phyloP scores from a whole-genome alignment of 2,329 filamentous ascomycete species.

The Chlorencoelia australis region DNA sequence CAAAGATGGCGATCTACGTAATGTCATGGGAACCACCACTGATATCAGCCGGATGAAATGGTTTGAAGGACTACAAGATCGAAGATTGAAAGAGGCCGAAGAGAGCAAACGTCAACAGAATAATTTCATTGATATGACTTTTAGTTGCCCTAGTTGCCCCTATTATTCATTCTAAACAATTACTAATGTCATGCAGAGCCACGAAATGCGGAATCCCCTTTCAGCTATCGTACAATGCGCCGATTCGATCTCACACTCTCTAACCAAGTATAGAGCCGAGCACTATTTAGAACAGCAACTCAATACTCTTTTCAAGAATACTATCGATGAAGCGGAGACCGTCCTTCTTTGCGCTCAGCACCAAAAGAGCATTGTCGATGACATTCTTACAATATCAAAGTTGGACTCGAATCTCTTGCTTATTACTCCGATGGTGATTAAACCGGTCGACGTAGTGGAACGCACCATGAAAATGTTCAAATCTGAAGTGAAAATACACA shows the following conservation, averaged over 20 bases:
- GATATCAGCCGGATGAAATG: slow-evolving; percentile 78
- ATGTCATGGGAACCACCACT: slow-evolving; percentile 71
- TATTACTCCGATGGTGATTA: slow-evolving; percentile 59
- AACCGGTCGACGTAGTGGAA: slow-evolving; percentile 56
- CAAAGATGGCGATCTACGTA: slow-evolving; percentile 53
- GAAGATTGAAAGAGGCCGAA: slow-evolving; percentile 42
- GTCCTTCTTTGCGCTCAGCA: slow-evolving; percentile 59
- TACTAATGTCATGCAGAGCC: too few species aligned
- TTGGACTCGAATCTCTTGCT: slow-evolving; percentile 62
- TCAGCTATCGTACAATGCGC: slow-evolving; percentile 54
- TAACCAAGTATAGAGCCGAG: slow-evolving; percentile 28
- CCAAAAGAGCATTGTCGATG: slow-evolving; percentile 60
- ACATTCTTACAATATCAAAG: slow-evolving; percentile 54
- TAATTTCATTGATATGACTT: slow-evolving; percentile 73
- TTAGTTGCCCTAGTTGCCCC: slow-evolving; percentile 26
- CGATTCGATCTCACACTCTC: slow-evolving; percentile 47
- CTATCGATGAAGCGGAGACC: slow-evolving; percentile 71
- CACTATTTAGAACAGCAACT: slow-evolving; percentile 26
- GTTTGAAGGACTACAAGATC: slow-evolving; percentile 27
- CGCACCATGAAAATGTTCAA: slow-evolving; percentile 69
- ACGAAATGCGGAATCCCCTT: slow-evolving; percentile 62
- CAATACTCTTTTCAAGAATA: slow-evolving; percentile 42
- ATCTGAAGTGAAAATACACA: slow-evolving; percentile 58
- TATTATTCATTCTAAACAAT: background rate
- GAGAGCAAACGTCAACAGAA: slow-evolving; percentile 60